These are phyloP conservation scores for Sporothrix euskadiensis DNA, from an alignment of 2,329 filamentous ascomycete species.

Conservation along the genomic window DNA sequence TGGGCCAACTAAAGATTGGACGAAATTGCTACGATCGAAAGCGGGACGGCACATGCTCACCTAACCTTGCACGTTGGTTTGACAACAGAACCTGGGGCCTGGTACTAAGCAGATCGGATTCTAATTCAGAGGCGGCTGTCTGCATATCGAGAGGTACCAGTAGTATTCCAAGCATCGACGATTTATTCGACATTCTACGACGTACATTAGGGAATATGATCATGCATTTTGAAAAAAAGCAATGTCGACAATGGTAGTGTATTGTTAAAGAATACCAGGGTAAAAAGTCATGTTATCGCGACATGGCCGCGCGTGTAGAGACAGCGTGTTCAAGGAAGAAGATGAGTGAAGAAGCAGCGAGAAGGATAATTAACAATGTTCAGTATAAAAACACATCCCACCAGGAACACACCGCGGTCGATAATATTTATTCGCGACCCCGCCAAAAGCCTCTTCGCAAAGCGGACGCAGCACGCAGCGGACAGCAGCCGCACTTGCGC, in stretches of 20 bases:
- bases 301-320: not conserved
- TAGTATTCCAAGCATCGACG: not conserved
- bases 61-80: not conserved
- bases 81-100: constrained; percentile 5
- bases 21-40: not conserved
- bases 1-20: not conserved
- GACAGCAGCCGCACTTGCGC: constrained; percentile 6
- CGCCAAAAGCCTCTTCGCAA: not conserved
- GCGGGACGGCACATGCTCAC: not conserved
- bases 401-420: not conserved
- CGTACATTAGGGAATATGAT: no score
- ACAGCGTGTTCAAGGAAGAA: not conserved
- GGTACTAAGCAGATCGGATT: not conserved
- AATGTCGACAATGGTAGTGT: not conserved
- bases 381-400: not conserved
- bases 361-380: not conserved
- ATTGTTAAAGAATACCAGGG: not conserved
- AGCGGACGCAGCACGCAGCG: constrained; percentile 1
- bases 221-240: no score
- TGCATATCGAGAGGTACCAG: not conserved
- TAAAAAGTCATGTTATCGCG: not conserved
- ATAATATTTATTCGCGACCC: constrained; percentile 6
- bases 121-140: not conserved
- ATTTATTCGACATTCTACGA: no score
- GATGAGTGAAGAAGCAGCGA: not conserved